Evolutionary conservation across 2,329 filamentous ascomycete species (phyloP), one percentile per base, ranked within the genome.

Genomic region (Cryphonectria radicalis): DNA sequence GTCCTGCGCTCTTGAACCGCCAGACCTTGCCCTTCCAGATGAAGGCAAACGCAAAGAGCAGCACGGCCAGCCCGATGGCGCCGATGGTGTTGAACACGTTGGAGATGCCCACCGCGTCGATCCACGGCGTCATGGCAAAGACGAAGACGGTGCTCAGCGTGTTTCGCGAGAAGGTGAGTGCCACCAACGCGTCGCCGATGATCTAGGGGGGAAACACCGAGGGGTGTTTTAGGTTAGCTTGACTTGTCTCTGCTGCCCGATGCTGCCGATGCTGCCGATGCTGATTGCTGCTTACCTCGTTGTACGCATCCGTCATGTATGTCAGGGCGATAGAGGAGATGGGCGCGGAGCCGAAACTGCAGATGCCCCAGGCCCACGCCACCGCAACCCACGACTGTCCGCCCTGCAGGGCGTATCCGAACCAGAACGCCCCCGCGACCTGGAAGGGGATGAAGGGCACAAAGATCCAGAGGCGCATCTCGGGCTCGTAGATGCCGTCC

Each of bases 401-500:
- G 2, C 40, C 70, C 43, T 73, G 72, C 50, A 73, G 70, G 17
- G 72, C 72, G 35, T 73, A 72, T 13, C 72, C 72, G 35, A 72
- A 73, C 72, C 72, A 73, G 25, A 73, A 73, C 7, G 72, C 67
- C 25, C 72, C 72, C 19, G 72, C 72, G 13, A 73, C 67, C 43
- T 73, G 72, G 60, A 73, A 73, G 17, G 72, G 35, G 0, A 77
- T 77, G 5, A 79, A 79, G 6, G 72, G 72, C 17, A 74, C 72
- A 17, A 74, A 72, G 7, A 73, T 22, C 70, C 70, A 81, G 22
- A 82, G 73, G 7, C 80, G 76, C 76, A 81, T 82, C 65, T 82
- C 80, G 0, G 80, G 80, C 69, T 82, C 80, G 66, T 80, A 81
- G 65, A 79, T 79, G 19, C 80, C 80, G 8, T 76, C 76, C 17